A percentile compares a stretch with the other conserved stretches of the same genome.
These are phyloP conservation scores for Lichenothelia convexa DNA, from an alignment of 495 filamentous ascomycete species.

Conservation along the genomic window DNA sequence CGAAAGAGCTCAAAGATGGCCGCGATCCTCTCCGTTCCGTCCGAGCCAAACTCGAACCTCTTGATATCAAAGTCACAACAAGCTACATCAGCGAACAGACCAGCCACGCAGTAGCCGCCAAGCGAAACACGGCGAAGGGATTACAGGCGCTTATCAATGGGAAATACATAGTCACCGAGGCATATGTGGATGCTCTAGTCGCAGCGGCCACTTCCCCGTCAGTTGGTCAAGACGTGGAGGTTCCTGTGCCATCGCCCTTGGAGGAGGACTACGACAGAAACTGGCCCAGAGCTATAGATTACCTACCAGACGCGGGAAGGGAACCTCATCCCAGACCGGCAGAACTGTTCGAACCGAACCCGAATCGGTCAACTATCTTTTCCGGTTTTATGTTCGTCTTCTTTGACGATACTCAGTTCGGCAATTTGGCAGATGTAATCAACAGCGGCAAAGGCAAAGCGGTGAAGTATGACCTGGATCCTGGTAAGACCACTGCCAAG, in stretches of 20 bases:
- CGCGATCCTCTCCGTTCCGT: conserved; percentile 38
- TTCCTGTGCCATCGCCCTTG: conserved; percentile 35
- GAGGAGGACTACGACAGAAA: conserved; percentile 65
- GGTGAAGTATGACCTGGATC: conserved; percentile 39
- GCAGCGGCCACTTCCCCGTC: conserved; percentile 24
- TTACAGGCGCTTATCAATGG: conserved; percentile 78
- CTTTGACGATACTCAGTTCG: conserved; percentile 58
- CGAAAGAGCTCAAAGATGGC: conserved; percentile 51
- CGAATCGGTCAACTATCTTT: conserved; percentile 50
- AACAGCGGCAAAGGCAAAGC: conserved; percentile 71
- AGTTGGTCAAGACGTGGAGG: conserved; percentile 32
- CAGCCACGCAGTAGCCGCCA: conserved; percentile 75
- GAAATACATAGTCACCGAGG: conserved; percentile 59
- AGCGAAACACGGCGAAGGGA: conserved; percentile 71
- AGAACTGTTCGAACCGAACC: conserved; percentile 50
- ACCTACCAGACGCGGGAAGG: conserved; percentile 55
- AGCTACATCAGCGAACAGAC: conserved; percentile 53
- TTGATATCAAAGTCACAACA: conserved; percentile 70
- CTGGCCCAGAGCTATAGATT: conserved; percentile 58
- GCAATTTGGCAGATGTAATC: conserved; percentile 54
- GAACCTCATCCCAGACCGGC: conserved; percentile 47
- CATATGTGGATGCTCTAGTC: conserved; percentile 49
- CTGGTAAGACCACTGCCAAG: conserved; percentile 49
- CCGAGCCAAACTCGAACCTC: conserved; percentile 42
- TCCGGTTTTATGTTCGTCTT: conserved; percentile 82